These are phyloP conservation scores for Puccinellia tenuiflora DNA, from an alignment of 176 grass and related monocot species.

Conservation along the genomic window DNA sequence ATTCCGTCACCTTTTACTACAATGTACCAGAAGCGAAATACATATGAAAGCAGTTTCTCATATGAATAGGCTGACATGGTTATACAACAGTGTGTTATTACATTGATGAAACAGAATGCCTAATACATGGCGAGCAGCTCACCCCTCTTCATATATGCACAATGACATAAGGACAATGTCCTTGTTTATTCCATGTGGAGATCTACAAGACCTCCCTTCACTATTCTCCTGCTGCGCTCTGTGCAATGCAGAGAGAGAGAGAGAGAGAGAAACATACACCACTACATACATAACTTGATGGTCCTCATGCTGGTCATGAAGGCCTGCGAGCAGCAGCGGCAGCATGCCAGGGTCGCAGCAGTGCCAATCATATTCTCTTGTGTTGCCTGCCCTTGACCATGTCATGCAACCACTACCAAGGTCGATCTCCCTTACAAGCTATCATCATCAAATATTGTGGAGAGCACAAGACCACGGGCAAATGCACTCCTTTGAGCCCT, in stretches of 20 bases:
- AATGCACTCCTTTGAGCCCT: slow-evolving; percentile 35
- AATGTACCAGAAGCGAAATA: background rate
- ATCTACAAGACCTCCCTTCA: slow-evolving; percentile 3
- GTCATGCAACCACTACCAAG: background rate
- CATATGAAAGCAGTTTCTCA: background rate
- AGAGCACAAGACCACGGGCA: slow-evolving; percentile 34
- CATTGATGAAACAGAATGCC: slow-evolving; percentile 16
- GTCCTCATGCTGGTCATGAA: background rate
- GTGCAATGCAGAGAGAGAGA: background rate
- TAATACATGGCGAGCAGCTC: slow-evolving; percentile 8
- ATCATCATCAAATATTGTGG: slow-evolving; percentile 39
- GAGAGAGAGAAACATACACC: background rate
- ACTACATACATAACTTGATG: background rate
- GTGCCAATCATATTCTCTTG: slow-evolving; percentile 1
- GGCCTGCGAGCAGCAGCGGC: background rate
- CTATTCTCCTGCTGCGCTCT: slow-evolving; percentile 3
- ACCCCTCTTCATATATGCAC: background rate
- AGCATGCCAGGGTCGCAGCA: background rate
- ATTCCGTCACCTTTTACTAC: background rate
- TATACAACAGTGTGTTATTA: slow-evolving; percentile 23
- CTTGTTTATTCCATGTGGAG: slow-evolving; percentile 31
- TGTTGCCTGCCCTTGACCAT: background rate
- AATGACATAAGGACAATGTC: background rate
- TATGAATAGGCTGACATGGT: background rate
- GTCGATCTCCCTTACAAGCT: slow-evolving; percentile 21